Evolutionary conservation across 371 early-diverging fungal species (phyloP).

Genomic region (Mortierella sp.): DNA sequence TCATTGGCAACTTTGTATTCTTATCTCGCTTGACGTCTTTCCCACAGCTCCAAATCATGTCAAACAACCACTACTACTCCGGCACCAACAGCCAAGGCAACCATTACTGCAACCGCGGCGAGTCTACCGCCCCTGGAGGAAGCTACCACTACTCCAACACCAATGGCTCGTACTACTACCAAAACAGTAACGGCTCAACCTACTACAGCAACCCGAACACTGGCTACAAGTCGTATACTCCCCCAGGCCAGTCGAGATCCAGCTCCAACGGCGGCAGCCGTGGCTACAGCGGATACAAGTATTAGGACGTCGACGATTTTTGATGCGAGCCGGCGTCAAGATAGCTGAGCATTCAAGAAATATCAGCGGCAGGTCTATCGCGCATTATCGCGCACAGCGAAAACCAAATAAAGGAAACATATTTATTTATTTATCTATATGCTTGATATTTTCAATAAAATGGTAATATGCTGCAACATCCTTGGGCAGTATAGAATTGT

Average conservation of each 20-base stretch:
- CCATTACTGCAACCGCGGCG: slow-evolving; percentile 26
- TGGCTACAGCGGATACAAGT: neutral
- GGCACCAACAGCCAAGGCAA: slow-evolving; percentile 31
- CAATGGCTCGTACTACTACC: slow-evolving; percentile 35
- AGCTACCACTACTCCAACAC: slow-evolving; percentile 34
- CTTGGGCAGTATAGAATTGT: too few species aligned
- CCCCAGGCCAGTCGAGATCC: slow-evolving; percentile 6
- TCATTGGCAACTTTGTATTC: too few species aligned
- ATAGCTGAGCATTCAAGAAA: too few species aligned
- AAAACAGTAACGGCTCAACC: slow-evolving; percentile 30
- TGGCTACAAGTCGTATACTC: slow-evolving; percentile 15
- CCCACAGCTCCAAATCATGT: slow-evolving; percentile 5
- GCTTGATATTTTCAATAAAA: too few species aligned
- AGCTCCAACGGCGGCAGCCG: slow-evolving; percentile 5
- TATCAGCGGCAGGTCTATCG: too few species aligned
- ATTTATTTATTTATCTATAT: too few species aligned
- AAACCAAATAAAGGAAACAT: too few species aligned
- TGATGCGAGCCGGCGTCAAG: too few species aligned
- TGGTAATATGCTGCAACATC: too few species aligned
- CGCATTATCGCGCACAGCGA: too few species aligned
- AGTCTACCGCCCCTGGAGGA: slow-evolving; percentile 20
- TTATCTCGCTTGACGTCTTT: too few species aligned
- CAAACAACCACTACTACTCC: slow-evolving; percentile 7
- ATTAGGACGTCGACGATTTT: too few species aligned
- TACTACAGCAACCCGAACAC: slow-evolving; percentile 32